Evolutionary conservation across 2,329 filamentous ascomycete species (phyloP), one percentile per base, ranked within the genome.

Genomic region (Fusarium albosuccineum): DNA sequence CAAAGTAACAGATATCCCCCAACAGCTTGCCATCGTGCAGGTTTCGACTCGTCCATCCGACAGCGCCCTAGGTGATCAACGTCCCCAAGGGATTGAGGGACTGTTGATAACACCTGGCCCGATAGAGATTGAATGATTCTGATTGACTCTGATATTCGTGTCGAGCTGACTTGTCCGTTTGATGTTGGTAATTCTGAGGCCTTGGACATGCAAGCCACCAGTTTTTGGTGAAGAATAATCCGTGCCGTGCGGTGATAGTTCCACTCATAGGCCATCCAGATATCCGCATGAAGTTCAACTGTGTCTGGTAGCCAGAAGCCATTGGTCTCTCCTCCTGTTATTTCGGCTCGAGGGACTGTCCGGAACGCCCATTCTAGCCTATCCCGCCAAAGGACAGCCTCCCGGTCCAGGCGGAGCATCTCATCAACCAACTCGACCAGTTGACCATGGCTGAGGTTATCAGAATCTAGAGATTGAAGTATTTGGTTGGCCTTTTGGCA

Each of bases 211-310:
- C 76, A 80, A 36, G 72, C 61, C 3, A 80, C 51, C 1, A 80
- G 58, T 17, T 79, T 77, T 50, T 78, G 73, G 14, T 77, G 73
- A 6, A 80, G 68, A n/a, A 79, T 73, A 26, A 80, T 78, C 5
- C 78, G 73, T 6, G 77, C 78, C 29, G 78, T 74, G 3, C 78
- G 72, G 45, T 80, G 77, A 48, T 81, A 81, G 46, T 81, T 79
- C 77, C 78, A 80, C 59, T 81, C 79, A 41, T 81, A 81, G 5
- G 77, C 75, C 59, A 78, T 79, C 79, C 79, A 81, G 1, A 80
- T 52, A 64, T 81, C 79, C 4, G 68, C 59, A 54, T 80, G 79
- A 3, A 81, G 60, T 55, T 81, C 71, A 9, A 80, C 60, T 1
- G 57, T 70, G 2, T 69, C 69, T 1, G 75, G 72, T 13, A 76